A percentile compares a stretch with the other conserved stretches of the same genome.
These are phyloP conservation scores for Histomonas meleagridis DNA, from an alignment of 208 protist genomes.

Conservation along the genomic window DNA sequence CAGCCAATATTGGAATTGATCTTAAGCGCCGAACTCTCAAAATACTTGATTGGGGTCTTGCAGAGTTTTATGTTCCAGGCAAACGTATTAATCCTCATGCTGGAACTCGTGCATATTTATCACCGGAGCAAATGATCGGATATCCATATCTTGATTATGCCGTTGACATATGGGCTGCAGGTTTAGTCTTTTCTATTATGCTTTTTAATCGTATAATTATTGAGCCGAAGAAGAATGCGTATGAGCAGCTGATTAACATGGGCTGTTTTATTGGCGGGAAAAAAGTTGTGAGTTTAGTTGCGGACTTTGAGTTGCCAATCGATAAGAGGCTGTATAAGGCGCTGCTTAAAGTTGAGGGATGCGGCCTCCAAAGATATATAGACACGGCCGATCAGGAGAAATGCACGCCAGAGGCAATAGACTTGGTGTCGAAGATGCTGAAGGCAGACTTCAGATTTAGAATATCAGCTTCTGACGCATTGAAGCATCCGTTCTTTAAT, in stretches of 20 bases:
- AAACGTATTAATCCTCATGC: not conserved
- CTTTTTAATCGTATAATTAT: not conserved
- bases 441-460: not conserved
- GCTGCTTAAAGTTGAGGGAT: not conserved
- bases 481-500: not conserved
- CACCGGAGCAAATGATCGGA: not conserved
- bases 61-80: not conserved
- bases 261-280: not conserved
- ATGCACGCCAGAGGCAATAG: not conserved
- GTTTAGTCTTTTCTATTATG: not conserved
- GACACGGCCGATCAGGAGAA: not conserved
- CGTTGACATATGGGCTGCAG: not conserved
- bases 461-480: not conserved
- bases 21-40: not conserved
- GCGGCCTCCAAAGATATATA: not conserved
- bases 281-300: not conserved
- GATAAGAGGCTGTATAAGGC: not conserved
- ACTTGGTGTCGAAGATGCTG: not conserved
- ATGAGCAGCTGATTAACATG: not conserved
- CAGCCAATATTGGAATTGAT: not conserved
- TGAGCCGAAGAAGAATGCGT: not conserved
- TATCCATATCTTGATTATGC: not conserved
- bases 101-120: not conserved
- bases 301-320: not conserved
- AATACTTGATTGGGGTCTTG: not conserved